phyloP scores from a whole-genome alignment of 225 moss, liverwort and hornwort species.

The Asterella californica region DNA sequence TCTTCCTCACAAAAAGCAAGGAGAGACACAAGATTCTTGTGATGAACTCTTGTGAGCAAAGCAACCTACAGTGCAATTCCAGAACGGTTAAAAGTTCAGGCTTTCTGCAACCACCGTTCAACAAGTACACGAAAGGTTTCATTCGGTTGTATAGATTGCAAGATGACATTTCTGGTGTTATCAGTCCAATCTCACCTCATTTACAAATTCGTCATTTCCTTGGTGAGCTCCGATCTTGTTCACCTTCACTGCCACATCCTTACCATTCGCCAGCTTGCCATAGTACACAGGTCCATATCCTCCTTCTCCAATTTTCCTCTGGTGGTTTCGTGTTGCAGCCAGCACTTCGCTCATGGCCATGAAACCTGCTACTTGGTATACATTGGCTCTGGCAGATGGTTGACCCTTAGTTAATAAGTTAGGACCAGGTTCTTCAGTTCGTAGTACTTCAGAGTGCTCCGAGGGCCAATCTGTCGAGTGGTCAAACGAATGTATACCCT shows the following conservation, averaged over 20 bases:
- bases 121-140: not conserved
- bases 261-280: constrained; percentile 16
- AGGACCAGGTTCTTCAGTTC: not conserved
- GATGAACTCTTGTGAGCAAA: constrained; percentile 21
- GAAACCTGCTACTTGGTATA: not conserved
- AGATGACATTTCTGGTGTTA: too few relatives aligned
- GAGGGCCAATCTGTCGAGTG: not conserved
- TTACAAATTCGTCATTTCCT: constrained; percentile 13
- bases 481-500: not conserved
- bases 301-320: constrained; percentile 25
- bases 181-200: constrained; percentile 16
- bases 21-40: constrained; percentile 25
- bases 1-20: constrained; percentile 21
- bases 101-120: not conserved
- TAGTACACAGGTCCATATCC: constrained; percentile 29
- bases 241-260: constrained; percentile 28
- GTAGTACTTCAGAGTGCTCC: not conserved
- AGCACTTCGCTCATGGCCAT: constrained; percentile 8
- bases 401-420: not conserved
- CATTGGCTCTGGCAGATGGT: not conserved
- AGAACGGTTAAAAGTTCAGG: not conserved
- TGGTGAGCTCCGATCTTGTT: constrained; percentile 13
- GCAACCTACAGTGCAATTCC: constrained; percentile 1
- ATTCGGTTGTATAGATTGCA: not conserved
- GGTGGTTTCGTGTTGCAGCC: constrained; percentile 16